These are phyloP conservation scores for Coelastrella sp. DNA, from an alignment of 139 green algal species.

Conservation along the genomic window DNA sequence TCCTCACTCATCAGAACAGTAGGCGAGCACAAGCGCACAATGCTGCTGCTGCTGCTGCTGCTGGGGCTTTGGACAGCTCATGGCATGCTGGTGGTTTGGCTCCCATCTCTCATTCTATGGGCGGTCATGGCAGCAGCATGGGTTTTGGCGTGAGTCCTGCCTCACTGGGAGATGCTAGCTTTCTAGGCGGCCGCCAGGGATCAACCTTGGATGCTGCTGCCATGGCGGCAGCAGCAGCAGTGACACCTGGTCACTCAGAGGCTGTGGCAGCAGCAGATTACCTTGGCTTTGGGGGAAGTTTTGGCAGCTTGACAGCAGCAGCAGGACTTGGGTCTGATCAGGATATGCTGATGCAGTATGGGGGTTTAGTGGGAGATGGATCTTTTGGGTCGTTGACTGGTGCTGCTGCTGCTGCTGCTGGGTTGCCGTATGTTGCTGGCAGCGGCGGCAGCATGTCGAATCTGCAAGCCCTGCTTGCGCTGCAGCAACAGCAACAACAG, in stretches of 20 bases:
- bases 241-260: background rate
- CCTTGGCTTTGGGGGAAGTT: background rate
- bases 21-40: background rate
- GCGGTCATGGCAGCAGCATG: background rate
- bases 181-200: background rate
- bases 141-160: background rate
- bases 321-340: background rate
- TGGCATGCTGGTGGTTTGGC: background rate
- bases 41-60: background rate
- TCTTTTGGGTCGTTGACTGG: background rate
- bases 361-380: background rate
- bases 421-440: background rate
- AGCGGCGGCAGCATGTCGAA: background rate
- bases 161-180: background rate
- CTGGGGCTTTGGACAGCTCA: background rate
- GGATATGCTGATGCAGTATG: background rate
- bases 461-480: background rate
- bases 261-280: slow-evolving; percentile 10
- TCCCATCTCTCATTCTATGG: background rate
- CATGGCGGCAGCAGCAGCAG: background rate
- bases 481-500: background rate
- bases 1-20: background rate
- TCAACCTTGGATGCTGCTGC: background rate
- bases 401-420: background rate
- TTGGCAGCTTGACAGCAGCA: background rate